Evolutionary conservation across 495 filamentous ascomycete species (phyloP).

Genomic region (Jackrogersella minutella): DNA sequence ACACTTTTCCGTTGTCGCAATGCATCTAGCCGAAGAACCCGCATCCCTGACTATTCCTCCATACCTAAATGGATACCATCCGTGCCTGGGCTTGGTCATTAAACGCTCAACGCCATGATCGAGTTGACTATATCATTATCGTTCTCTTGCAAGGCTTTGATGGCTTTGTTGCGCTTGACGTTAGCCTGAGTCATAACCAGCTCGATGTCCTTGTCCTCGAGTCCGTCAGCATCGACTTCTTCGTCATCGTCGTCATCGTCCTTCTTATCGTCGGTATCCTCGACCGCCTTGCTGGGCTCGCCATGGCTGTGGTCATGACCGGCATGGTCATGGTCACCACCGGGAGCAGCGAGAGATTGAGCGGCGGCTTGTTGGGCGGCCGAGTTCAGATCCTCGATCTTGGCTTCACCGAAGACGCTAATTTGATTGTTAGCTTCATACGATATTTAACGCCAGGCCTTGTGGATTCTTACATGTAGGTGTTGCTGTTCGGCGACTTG

Average conservation of each 20-base stretch:
- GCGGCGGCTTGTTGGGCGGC: conserved; percentile 93
- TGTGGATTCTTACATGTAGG: conserved; percentile 85
- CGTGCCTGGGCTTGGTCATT: conserved; percentile 39
- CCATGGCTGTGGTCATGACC: conserved; percentile 73
- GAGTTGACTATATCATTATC: conserved; percentile 99
- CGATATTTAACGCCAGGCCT: background rate
- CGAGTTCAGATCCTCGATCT: conserved; percentile 99
- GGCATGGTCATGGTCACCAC: conserved; percentile 60
- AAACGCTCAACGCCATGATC: conserved; percentile 99
- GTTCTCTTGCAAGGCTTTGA: conserved; percentile 98
- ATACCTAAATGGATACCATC: conserved; percentile 5
- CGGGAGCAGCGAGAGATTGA: conserved; percentile 56
- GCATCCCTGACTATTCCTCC: background rate
- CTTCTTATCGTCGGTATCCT: conserved; percentile 76
- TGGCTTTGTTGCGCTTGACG: conserved; percentile 95
- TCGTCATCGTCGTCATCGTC: conserved; percentile 89
- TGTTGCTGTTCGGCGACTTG: conserved; percentile 97
- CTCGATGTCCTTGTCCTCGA: conserved; percentile 99
- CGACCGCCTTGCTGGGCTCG: conserved; percentile 76
- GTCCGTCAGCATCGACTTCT: conserved; percentile 89
- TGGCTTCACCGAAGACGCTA: conserved; percentile 99
- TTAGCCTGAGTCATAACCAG: conserved; percentile 97
- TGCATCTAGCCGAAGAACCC: conserved; percentile 21
- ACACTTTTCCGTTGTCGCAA: conserved; percentile 38
- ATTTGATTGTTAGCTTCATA: conserved; percentile 13